phyloP scores from a whole-genome alignment of 1,284 basidiomycete species.

The Trametes polyzona region DNA sequence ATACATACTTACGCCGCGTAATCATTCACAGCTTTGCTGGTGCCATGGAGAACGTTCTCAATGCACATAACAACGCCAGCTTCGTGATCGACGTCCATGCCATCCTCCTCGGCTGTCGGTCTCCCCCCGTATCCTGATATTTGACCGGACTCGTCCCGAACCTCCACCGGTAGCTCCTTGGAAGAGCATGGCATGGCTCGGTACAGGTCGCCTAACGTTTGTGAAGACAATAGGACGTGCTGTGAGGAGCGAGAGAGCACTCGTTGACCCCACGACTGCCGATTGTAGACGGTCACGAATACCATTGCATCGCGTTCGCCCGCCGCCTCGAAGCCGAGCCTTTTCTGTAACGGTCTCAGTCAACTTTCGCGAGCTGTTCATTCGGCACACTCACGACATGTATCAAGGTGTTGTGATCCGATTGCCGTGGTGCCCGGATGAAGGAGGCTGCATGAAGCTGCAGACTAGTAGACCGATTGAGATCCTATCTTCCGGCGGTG shows the following conservation, averaged over 20 bases:
- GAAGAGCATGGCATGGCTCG: slow-evolving; percentile 65
- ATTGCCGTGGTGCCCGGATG: slow-evolving; percentile 62
- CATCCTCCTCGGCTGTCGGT: slow-evolving; percentile 18
- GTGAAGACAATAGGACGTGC: slow-evolving; percentile 68
- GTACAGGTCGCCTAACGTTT: slow-evolving; percentile 70
- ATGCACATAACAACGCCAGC: slow-evolving; percentile 58
- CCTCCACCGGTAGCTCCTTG: slow-evolving; percentile 54
- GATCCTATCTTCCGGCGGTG: background rate
- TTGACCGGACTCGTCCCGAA: slow-evolving; percentile 36
- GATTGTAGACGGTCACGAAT: slow-evolving; percentile 61
- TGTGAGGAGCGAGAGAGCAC: slow-evolving; percentile 66
- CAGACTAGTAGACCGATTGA: slow-evolving; percentile 43
- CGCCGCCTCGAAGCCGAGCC: slow-evolving; percentile 24
- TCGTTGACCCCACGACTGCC: slow-evolving; percentile 62
- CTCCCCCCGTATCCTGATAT: slow-evolving; percentile 41
- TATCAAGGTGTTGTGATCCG: slow-evolving; percentile 64
- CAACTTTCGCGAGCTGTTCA: slow-evolving; percentile 5
- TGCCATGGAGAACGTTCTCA: slow-evolving; percentile 61
- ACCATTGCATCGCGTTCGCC: slow-evolving; percentile 50
- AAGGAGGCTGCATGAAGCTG: slow-evolving; percentile 58
- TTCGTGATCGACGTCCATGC: slow-evolving; percentile 24
- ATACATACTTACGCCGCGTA: slow-evolving; percentile 58
- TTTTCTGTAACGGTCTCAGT: slow-evolving; percentile 36
- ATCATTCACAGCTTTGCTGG: slow-evolving; percentile 49
- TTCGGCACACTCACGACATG: slow-evolving; percentile 44